Evolutionary conservation across 306 rosid genomes (phyloP).

Genomic region (Hippophae gyantsensis): DNA sequence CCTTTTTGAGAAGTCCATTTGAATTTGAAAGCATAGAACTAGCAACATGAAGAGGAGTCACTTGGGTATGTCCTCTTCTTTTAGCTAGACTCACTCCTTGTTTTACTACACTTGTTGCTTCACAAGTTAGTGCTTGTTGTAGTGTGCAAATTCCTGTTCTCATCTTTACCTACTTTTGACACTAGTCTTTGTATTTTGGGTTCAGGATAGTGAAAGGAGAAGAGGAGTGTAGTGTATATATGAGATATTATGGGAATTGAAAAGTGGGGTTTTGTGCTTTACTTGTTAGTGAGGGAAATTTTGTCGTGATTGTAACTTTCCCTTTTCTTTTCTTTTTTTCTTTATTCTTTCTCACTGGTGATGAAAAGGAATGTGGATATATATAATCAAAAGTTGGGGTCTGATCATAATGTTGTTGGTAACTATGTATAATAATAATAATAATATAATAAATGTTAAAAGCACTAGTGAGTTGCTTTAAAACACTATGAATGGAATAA

Average conservation of each 20-base stretch:
- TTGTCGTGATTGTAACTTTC: constrained; percentile 54
- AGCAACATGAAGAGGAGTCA: constrained; percentile 93
- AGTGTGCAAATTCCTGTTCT: constrained; percentile 72
- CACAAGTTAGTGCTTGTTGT: constrained; percentile 64
- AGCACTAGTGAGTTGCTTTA: constrained; percentile 26
- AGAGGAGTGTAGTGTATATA: background rate
- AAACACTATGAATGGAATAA: constrained; percentile 49
- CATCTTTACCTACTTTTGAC: constrained; percentile 25
- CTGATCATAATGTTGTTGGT: constrained; percentile 30
- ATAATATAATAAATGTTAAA: constrained; percentile 22
- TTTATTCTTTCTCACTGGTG: constrained; percentile 17
- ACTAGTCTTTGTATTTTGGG: background rate
- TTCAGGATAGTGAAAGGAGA: background rate
- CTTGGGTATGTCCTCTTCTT: constrained; percentile 81
- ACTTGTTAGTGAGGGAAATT: constrained; percentile 90
- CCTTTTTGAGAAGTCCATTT: constrained; percentile 56
- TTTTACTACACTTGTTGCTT: constrained; percentile 56
- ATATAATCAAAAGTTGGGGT: constrained; percentile 44
- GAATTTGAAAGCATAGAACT: constrained; percentile 78
- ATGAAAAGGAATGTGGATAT: constrained; percentile 37
- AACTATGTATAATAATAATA: constrained; percentile 3
- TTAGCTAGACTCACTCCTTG: constrained; percentile 67
- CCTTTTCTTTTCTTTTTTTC: constrained; percentile 14
- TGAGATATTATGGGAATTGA: constrained; percentile 10
- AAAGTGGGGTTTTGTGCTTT: constrained; percentile 62